Percentiles rank a stretch among this genome's conserved stretches.
Conservation (phyloP, 2,329 filamentous ascomycete genomes). For the Coniella lustricola region DNA sequence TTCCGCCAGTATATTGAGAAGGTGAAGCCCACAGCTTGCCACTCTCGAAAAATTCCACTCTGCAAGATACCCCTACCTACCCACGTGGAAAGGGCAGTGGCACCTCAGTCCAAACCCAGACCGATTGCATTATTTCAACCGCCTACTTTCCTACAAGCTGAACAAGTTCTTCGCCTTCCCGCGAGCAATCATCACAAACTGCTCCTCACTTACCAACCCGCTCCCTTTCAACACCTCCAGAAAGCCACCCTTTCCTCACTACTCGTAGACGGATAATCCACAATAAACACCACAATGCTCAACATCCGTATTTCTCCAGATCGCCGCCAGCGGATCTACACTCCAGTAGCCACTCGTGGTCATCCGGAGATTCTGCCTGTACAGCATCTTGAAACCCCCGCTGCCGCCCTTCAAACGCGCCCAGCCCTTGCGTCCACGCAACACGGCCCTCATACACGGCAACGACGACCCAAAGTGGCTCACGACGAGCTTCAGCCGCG, state of each 20-base stretch:
- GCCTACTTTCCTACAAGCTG: background rate
- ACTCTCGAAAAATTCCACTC: no score
- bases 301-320: background rate
- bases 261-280: constrained; percentile 1
- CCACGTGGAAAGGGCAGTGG: no score
- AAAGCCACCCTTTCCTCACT: background rate
- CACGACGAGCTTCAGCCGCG: background rate
- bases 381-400: background rate
- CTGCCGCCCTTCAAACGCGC: background rate
- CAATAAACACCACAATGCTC: constrained; percentile 4
- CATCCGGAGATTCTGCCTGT: background rate
- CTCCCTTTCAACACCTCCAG: background rate
- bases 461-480: background rate
- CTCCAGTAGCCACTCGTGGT: background rate
- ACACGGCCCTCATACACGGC: background rate
- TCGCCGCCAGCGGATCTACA: background rate
- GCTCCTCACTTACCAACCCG: constrained; percentile 1
- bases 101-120: no score
- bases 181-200: constrained; percentile 1
- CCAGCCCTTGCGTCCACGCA: background rate
- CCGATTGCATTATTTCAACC: no score
- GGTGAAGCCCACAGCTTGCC: no score
- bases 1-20: no score
- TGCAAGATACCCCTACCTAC: no score
- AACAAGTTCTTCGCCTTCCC: constrained; percentile 1